Conservation (phyloP, 305 asterid genomes). For the Rubia tinctorum region DNA sequence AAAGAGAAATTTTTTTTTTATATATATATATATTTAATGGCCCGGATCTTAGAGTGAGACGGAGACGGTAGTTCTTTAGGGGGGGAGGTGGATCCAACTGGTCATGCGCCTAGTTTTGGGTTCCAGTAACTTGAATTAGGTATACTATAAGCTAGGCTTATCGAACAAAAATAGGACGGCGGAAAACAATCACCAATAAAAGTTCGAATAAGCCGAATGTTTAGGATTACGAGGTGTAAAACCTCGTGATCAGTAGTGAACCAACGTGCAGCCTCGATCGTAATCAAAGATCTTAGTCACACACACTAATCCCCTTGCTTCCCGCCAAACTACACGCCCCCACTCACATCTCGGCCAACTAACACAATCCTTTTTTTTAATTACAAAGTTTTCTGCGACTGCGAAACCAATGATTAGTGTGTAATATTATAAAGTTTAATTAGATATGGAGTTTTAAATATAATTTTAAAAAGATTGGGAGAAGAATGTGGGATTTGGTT, state of each 20-base stretch:
- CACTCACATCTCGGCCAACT: background rate
- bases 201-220: background rate
- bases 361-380: too few relatives aligned
- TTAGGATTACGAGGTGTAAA: background rate
- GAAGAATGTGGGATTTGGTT: too few relatives aligned
- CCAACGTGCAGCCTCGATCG: background rate
- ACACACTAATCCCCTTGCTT: background rate
- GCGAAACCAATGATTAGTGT: too few relatives aligned
- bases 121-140: background rate
- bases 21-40: too few relatives aligned
- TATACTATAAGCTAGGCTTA: background rate
- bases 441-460: too few relatives aligned
- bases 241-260: background rate
- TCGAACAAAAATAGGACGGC: background rate
- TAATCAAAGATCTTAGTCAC: background rate
- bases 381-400: too few relatives aligned
- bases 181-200: background rate
- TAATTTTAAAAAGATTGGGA: too few relatives aligned
- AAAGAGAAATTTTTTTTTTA: too few relatives aligned
- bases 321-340: background rate
- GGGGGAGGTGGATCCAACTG: background rate
- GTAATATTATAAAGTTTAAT: too few relatives aligned
- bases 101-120: background rate
- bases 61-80: background rate
- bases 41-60: too few relatives aligned